phyloP scores from a whole-genome alignment of 2,329 filamentous ascomycete genomes.

The Sarocladiaceae sp. region DNA sequence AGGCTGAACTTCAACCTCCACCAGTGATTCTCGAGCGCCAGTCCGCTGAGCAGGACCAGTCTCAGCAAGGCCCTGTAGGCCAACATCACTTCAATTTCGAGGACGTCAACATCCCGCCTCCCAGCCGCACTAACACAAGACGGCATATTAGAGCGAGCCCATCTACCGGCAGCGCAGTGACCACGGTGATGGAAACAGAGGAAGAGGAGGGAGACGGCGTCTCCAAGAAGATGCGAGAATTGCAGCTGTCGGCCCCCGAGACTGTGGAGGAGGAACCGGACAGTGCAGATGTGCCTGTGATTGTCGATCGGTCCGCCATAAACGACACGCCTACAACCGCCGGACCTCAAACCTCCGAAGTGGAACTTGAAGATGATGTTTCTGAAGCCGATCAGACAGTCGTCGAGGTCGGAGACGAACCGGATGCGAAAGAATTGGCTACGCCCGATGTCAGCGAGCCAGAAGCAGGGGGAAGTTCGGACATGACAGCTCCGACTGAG shows the following conservation, averaged over 20 bases:
- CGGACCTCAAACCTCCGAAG: conserved; percentile 11
- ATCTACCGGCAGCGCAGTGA: conserved; percentile 72
- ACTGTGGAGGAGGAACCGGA: conserved; percentile 51
- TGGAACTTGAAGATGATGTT: conserved; percentile 10
- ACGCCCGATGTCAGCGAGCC: too few species aligned
- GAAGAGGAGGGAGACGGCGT: conserved; percentile 62
- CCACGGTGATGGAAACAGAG: conserved; percentile 77
- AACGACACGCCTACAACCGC: conserved; percentile 15
- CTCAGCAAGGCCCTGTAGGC: conserved; percentile 12
- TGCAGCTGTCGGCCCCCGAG: conserved; percentile 49
- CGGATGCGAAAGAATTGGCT: too few species aligned
- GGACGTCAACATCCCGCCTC: conserved; percentile 40
- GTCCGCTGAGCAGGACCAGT: conserved; percentile 21
- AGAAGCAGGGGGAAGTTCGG: too few species aligned
- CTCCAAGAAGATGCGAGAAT: conserved; percentile 38
- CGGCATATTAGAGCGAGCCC: conserved; percentile 77
- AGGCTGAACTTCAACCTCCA: conserved; percentile 30
- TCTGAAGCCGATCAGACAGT: conserved; percentile 22
- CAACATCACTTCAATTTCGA: not conserved
- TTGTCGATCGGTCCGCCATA: conserved; percentile 31
- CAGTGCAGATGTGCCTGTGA: conserved; percentile 34
- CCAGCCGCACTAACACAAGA: conserved; percentile 67
- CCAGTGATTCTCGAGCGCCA: conserved; percentile 30
- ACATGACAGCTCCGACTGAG: too few species aligned
- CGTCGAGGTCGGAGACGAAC: conserved; percentile 15